phyloP scores from a whole-genome alignment of 2,329 filamentous ascomycete species.

The Diaporthe citrichinensis region DNA sequence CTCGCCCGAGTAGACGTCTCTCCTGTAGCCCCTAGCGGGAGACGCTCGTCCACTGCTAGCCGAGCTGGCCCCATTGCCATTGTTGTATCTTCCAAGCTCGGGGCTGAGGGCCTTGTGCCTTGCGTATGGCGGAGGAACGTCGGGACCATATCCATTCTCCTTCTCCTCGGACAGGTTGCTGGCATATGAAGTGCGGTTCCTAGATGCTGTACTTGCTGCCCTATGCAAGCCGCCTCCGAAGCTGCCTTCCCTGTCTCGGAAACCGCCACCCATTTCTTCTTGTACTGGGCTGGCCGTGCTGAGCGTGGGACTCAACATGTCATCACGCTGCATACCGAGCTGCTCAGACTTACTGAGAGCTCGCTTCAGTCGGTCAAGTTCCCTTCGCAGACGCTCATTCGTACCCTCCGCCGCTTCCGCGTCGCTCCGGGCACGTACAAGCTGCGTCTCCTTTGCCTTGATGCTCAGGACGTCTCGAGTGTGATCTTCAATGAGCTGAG shows the following conservation, averaged over 20 bases:
- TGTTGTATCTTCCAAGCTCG: conserved; percentile 57
- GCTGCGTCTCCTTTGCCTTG: conserved; percentile 97
- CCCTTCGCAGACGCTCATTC: conserved; percentile 85
- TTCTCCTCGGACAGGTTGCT: conserved; percentile 82
- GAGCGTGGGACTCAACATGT: conserved; percentile 41
- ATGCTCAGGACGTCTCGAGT: conserved; percentile 95
- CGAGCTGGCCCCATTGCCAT: conserved; percentile 60
- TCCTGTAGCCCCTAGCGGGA: conserved; percentile 69
- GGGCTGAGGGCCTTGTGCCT: conserved; percentile 68
- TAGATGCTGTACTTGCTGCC: conserved; percentile 45
- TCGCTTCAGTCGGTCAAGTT: conserved; percentile 93
- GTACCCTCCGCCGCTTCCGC: conserved; percentile 89
- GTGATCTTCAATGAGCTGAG: conserved; percentile 96
- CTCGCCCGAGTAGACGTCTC: conserved; percentile 48
- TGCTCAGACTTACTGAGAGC: conserved; percentile 78
- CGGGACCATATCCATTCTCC: conserved; percentile 66
- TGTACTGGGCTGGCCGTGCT: conserved; percentile 65
- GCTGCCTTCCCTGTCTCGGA: conserved; percentile 34
- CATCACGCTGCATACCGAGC: conserved; percentile 48
- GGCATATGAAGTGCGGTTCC: conserved; percentile 72
- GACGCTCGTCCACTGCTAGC: conserved; percentile 71
- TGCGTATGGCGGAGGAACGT: conserved; percentile 52
- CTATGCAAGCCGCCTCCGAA: conserved; percentile 35
- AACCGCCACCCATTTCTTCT: conserved; percentile 67
- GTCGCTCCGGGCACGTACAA: conserved; percentile 92